Conservation (phyloP, 441 rosid species). For the Rhodomyrtus psidioides region DNA sequence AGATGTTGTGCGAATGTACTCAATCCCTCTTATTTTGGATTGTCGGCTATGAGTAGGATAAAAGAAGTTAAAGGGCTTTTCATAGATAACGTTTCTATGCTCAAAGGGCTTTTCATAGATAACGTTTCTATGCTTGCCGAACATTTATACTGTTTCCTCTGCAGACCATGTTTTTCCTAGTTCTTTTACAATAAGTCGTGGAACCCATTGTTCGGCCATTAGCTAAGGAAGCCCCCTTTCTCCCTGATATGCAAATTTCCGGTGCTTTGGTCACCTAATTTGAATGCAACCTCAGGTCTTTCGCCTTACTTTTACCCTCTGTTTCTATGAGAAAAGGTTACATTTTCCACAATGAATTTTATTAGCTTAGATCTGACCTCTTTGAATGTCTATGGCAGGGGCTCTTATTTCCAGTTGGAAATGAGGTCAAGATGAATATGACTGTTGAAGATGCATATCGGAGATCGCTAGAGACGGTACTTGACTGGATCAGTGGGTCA, state of each 20-base stretch:
- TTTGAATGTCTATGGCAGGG: constrained; percentile 27
- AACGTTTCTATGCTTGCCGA: not conserved
- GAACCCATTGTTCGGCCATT: not conserved
- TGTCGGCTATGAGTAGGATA: not conserved
- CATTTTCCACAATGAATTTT: not conserved
- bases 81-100: not conserved
- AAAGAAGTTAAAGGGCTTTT: not conserved
- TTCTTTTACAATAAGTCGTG: not conserved
- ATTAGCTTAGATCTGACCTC: not conserved
- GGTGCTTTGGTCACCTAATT: not conserved
- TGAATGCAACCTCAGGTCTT: not conserved
- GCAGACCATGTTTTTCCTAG: not conserved
- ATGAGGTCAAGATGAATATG: constrained; percentile 49
- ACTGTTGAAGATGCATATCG: constrained; percentile 52
- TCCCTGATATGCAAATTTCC: not conserved
- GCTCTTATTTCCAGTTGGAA: constrained; percentile 80
- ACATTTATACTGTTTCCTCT: not conserved
- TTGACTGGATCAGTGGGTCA: constrained; percentile 55
- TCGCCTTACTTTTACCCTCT: not conserved
- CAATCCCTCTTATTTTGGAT: not conserved
- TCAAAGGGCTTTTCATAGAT: not conserved
- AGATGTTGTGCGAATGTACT: not conserved
- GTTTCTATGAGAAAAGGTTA: not conserved
- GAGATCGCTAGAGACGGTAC: constrained; percentile 55
- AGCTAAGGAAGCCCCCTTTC: not conserved